A percentile compares a stretch with the other conserved stretches of the same genome.
Evolutionary conservation across 1,139 yeast species (phyloP).

Genomic region (Entelexis paramagnoliae): DNA sequence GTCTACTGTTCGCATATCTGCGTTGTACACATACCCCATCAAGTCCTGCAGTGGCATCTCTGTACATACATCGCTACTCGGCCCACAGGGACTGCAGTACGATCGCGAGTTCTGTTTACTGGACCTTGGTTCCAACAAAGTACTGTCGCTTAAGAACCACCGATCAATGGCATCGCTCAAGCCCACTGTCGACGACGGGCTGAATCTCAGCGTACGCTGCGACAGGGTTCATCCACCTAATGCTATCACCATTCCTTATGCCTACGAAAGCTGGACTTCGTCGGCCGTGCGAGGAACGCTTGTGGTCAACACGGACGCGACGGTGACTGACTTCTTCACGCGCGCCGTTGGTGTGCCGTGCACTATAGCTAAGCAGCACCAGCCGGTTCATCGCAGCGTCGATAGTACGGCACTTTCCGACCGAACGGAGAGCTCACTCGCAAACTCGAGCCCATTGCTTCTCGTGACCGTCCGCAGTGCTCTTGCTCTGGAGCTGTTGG

Average conservation of each 20-base stretch:
- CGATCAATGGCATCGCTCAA: slow-evolving; percentile 32
- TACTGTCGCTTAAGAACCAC: slow-evolving; percentile 31
- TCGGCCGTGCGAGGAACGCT: slow-evolving; percentile 12
- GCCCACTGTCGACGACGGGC: slow-evolving; percentile 27
- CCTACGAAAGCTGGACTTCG: slow-evolving; percentile 19
- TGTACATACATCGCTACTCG: slow-evolving; percentile 27
- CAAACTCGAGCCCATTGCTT: slow-evolving; percentile 35
- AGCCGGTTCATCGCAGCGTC: slow-evolving; percentile 4
- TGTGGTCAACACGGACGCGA: slow-evolving; percentile 22
- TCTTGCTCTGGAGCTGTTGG: slow-evolving; percentile 23
- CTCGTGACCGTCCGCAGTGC: slow-evolving; percentile 31
- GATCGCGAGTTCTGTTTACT: slow-evolving; percentile 36
- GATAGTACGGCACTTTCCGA: slow-evolving; percentile 7
- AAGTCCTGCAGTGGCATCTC: slow-evolving; percentile 35
- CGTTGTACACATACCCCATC: slow-evolving; percentile 34
- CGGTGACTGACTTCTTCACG: slow-evolving; percentile 28
- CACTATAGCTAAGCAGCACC: slow-evolving; percentile 28
- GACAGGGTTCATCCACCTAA: neutral
- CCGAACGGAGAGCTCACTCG: slow-evolving; percentile 23
- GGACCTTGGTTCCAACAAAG: slow-evolving; percentile 25
- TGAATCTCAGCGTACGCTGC: slow-evolving; percentile 12
- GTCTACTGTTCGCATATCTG: slow-evolving; percentile 19
- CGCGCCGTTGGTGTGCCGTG: slow-evolving; percentile 30
- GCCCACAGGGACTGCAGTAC: slow-evolving; percentile 30
- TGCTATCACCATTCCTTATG: slow-evolving; percentile 9